Percentiles rank a stretch among this genome's conserved stretches.
Conservation (phyloP, 2,329 filamentous ascomycete species). For the Talaromyces pinophilus region DNA sequence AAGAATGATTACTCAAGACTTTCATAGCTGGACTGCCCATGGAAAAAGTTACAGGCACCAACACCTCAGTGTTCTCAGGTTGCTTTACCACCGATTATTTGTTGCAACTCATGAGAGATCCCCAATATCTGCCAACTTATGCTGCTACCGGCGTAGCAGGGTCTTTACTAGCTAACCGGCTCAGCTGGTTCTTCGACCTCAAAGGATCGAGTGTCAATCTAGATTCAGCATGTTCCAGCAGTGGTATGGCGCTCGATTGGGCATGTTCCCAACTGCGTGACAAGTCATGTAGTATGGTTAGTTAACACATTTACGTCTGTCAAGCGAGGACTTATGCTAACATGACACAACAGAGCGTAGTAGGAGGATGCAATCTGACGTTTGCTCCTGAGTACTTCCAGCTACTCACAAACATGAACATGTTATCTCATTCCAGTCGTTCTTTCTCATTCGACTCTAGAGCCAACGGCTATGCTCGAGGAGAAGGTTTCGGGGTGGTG, state of each 20-base stretch:
- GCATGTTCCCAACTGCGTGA: constrained; percentile 22
- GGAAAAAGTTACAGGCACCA: constrained; percentile 26
- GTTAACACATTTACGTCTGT: not conserved
- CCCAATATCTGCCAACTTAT: constrained; percentile 28
- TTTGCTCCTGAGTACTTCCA: not conserved
- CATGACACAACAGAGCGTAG: not conserved
- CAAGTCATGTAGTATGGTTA: not conserved
- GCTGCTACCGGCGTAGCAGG: constrained; percentile 25
- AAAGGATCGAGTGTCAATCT: constrained; percentile 31
- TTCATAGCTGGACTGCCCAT: constrained; percentile 27
- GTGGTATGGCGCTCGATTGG: constrained; percentile 31
- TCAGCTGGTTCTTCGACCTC: constrained; percentile 37
- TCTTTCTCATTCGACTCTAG: constrained; percentile 30
- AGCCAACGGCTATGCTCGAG: constrained; percentile 54
- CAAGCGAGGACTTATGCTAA: not conserved
- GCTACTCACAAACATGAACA: not conserved
- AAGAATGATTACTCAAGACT: not conserved
- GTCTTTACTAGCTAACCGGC: constrained; percentile 31
- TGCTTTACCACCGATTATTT: constrained; percentile 26
- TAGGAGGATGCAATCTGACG: not conserved
- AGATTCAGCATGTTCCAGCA: constrained; percentile 34
- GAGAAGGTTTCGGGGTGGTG: constrained; percentile 49
- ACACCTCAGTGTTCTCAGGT: constrained; percentile 29
- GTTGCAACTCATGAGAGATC: constrained; percentile 26
- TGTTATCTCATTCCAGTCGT: constrained; percentile 25